Evolutionary conservation across 2,329 filamentous ascomycete species (phyloP).

Genomic region (Penicillium hesseltinei): DNA sequence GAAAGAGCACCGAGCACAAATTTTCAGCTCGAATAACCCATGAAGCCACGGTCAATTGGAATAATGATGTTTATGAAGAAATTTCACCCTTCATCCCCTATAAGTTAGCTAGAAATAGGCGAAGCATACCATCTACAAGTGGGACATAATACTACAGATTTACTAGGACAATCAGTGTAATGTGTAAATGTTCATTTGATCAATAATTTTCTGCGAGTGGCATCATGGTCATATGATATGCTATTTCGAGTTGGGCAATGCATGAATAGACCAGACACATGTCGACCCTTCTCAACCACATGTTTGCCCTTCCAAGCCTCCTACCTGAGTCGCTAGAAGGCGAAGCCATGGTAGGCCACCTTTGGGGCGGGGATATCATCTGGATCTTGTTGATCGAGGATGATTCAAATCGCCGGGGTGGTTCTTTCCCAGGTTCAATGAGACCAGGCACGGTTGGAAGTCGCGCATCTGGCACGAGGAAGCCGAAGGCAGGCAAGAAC

Average conservation of each 20-base stretch:
- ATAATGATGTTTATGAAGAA: not conserved
- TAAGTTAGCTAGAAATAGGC: not conserved
- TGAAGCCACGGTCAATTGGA: not conserved
- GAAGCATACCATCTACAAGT: not conserved
- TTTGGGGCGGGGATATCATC: not conserved
- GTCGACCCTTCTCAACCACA: not conserved
- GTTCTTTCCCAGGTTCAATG: not conserved
- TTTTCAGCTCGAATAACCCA: not conserved
- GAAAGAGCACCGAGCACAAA: not conserved
- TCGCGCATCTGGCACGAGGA: not conserved
- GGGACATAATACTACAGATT: not conserved
- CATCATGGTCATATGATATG: not conserved
- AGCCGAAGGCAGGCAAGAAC: not conserved
- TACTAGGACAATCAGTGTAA: not conserved
- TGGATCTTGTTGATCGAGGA: not conserved
- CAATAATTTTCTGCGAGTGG: not conserved
- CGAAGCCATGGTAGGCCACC: not conserved
- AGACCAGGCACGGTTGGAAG: not conserved
- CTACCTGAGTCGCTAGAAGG: not conserved
- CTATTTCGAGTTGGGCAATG: not conserved
- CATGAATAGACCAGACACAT: not conserved
- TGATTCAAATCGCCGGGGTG: not conserved
- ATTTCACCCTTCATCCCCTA: not conserved
- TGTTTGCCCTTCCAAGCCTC: not conserved
- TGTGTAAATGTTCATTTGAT: not conserved